Percentiles rank a stretch among this genome's conserved stretches.
These are phyloP conservation scores for Fibroporia radiculosa DNA, from an alignment of 768 basidiomycete species.

Conservation along the genomic window DNA sequence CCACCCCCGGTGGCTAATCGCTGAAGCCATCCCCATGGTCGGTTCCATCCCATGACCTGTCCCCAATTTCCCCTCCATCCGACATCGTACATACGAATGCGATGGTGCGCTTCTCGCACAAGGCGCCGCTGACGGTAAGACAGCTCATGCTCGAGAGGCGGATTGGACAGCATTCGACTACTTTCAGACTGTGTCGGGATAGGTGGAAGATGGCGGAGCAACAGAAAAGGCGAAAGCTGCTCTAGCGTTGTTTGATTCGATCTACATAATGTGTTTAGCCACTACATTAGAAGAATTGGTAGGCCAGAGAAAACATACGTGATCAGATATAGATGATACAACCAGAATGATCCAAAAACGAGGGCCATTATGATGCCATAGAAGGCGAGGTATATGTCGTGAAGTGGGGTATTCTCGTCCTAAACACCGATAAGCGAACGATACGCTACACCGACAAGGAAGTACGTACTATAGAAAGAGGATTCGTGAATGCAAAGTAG, in stretches of 20 bases:
- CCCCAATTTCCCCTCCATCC: slow-evolving; percentile 67
- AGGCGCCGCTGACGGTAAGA: slow-evolving; percentile 55
- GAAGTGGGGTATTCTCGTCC: slow-evolving; percentile 61
- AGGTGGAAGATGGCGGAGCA: slow-evolving; percentile 64
- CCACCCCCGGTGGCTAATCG: slow-evolving; percentile 55
- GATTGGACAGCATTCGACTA: slow-evolving; percentile 47
- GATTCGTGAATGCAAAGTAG: slow-evolving; percentile 58
- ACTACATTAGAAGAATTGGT: neutral
- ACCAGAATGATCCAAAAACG: slow-evolving; percentile 67
- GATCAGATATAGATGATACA: slow-evolving; percentile 72
- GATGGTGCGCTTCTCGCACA: slow-evolving; percentile 54
- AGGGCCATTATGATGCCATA: slow-evolving; percentile 51
- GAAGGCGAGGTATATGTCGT: slow-evolving; percentile 60
- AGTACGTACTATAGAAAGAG: slow-evolving; percentile 48
- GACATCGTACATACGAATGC: slow-evolving; percentile 61
- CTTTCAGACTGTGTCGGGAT: slow-evolving; percentile 29
- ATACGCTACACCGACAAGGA: neutral
- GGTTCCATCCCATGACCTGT: slow-evolving; percentile 58
- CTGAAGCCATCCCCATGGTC: slow-evolving; percentile 41
- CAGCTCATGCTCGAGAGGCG: slow-evolving; percentile 67
- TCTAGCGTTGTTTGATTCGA: slow-evolving; percentile 87
- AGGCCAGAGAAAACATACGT: slow-evolving; percentile 38
- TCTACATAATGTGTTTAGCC: slow-evolving; percentile 27
- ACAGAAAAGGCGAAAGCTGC: slow-evolving; percentile 63
- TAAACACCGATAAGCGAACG: too few relatives aligned